A percentile compares a stretch with the other conserved stretches of the same genome.
Evolutionary conservation across 495 filamentous ascomycete species (phyloP).

Genomic region (Hypoxylon perforatum): DNA sequence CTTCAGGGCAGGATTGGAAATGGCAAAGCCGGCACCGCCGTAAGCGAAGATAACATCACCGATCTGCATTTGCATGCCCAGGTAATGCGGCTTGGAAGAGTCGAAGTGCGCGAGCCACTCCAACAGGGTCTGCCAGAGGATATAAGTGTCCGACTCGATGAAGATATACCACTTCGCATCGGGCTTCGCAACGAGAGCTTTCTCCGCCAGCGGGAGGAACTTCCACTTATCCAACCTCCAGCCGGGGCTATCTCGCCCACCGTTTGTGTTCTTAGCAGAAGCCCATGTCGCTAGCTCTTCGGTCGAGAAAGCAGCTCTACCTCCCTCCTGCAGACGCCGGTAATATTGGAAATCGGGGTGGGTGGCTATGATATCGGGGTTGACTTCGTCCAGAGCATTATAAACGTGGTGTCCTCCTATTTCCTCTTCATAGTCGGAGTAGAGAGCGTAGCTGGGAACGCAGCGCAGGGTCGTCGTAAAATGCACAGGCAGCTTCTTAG

Average conservation of each 20-base stretch:
- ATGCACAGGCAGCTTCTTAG: slow-evolving; percentile 60
- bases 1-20: slow-evolving; percentile 62
- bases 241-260: slow-evolving; percentile 44
- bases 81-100: slow-evolving; percentile 57
- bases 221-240: slow-evolving; percentile 76
- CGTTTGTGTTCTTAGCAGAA: slow-evolving; percentile 42
- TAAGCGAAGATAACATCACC: slow-evolving; percentile 61
- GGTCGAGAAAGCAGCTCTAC: slow-evolving; percentile 39
- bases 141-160: slow-evolving; percentile 71
- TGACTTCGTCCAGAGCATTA: slow-evolving; percentile 50
- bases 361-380: slow-evolving; percentile 41
- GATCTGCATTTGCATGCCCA: slow-evolving; percentile 59
- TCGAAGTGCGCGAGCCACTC: slow-evolving; percentile 62
- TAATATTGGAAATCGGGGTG: slow-evolving; percentile 51
- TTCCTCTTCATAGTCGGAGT: slow-evolving; percentile 60
- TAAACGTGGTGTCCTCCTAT: slow-evolving; percentile 53
- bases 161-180: slow-evolving; percentile 72
- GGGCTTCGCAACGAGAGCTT: slow-evolving; percentile 57
- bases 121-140: slow-evolving; percentile 67
- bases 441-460: slow-evolving; percentile 57
- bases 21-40: slow-evolving; percentile 64
- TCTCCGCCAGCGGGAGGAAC: slow-evolving; percentile 69
- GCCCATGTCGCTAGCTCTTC: slow-evolving; percentile 43
- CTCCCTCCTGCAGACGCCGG: slow-evolving; percentile 41
- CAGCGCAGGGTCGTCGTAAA: slow-evolving; percentile 59